Evolutionary conservation across 768 basidiomycete genomes (phyloP).

Genomic region (Leccinum aurantiacum): DNA sequence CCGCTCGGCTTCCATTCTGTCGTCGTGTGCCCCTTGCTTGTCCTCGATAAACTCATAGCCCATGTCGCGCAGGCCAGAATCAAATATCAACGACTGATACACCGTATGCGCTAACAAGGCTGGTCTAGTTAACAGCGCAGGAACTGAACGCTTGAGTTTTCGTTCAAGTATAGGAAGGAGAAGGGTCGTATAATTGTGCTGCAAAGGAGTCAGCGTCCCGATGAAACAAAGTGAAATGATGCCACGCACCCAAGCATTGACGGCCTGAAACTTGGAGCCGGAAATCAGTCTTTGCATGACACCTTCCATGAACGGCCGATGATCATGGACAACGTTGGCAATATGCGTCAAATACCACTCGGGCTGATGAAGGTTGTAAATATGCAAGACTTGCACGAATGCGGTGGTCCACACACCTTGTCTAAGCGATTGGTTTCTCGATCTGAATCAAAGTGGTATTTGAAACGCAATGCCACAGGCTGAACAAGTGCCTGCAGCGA

Average conservation of each 20-base stretch:
- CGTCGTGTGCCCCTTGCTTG: constrained; percentile 18
- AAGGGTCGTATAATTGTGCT: constrained; percentile 83
- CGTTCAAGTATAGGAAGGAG: constrained; percentile 75
- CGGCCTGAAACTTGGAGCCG: constrained; percentile 55
- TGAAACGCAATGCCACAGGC: constrained; percentile 84
- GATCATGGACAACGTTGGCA: constrained; percentile 83
- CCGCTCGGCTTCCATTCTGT: constrained; percentile 46
- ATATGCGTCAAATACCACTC: constrained; percentile 98
- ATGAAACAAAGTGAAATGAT: not conserved
- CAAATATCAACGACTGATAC: constrained; percentile 88
- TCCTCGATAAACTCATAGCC: constrained; percentile 56
- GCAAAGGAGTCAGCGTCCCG: constrained; percentile 7
- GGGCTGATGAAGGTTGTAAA: constrained; percentile 51
- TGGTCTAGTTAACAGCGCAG: constrained; percentile 71
- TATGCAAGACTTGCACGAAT: not conserved
- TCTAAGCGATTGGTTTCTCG: constrained; percentile 89
- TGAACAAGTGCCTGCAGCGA: constrained; percentile 82
- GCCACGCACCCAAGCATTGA: constrained; percentile 73
- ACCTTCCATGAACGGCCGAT: constrained; percentile 74
- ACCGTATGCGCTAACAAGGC: constrained; percentile 93
- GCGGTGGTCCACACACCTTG: constrained; percentile 54
- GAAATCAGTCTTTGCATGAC: constrained; percentile 71
- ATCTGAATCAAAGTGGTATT: constrained; percentile 89
- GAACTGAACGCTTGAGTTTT: constrained; percentile 74
- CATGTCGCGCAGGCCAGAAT: constrained; percentile 70